phyloP scores from a whole-genome alignment of 2,329 filamentous ascomycete genomes.

The Trichoderma sp. region DNA sequence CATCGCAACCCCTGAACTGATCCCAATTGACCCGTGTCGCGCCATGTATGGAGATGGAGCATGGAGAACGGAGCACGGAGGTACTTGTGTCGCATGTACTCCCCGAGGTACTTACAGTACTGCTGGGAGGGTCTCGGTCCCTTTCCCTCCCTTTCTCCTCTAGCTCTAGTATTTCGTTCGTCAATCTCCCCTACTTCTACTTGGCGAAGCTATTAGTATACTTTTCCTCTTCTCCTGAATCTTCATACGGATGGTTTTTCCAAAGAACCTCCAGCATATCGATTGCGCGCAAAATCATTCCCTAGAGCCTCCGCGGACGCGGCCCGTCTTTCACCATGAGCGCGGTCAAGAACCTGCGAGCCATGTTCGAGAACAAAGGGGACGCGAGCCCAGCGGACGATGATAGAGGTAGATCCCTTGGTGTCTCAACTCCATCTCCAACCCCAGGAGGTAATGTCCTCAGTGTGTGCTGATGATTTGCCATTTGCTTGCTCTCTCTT shows the following conservation, averaged over 20 bases:
- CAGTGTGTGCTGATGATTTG: slow-evolving; percentile 20
- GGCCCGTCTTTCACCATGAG: slow-evolving; percentile 51
- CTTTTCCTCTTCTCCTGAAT: not conserved
- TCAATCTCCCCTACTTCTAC: slow-evolving; percentile 6
- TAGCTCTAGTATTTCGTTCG: slow-evolving; percentile 9
- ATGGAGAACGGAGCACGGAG: slow-evolving; percentile 8
- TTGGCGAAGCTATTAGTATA: not conserved
- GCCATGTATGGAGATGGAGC: slow-evolving; percentile 7
- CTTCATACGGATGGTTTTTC: not conserved
- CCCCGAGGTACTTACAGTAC: not conserved
- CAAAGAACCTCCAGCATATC: not conserved
- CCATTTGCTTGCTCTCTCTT: not conserved
- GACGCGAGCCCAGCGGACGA: slow-evolving; percentile 61
- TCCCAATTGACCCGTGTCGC: slow-evolving; percentile 18
- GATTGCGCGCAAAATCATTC: slow-evolving; percentile 1
- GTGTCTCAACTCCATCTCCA: slow-evolving; percentile 37
- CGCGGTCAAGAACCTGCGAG: slow-evolving; percentile 70
- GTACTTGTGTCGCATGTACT: slow-evolving; percentile 7
- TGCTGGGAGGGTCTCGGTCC: not conserved
- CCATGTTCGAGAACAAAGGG: slow-evolving; percentile 75
- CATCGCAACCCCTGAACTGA: slow-evolving; percentile 10
- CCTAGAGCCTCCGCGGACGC: slow-evolving; percentile 12
- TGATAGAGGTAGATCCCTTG: slow-evolving; percentile 68
- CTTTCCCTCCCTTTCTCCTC: slow-evolving; percentile 13
- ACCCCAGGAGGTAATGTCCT: slow-evolving; percentile 24